Conservation (phyloP, 2,329 filamentous ascomycete genomes). For the Pyrenophora tritici-repentis region DNA sequence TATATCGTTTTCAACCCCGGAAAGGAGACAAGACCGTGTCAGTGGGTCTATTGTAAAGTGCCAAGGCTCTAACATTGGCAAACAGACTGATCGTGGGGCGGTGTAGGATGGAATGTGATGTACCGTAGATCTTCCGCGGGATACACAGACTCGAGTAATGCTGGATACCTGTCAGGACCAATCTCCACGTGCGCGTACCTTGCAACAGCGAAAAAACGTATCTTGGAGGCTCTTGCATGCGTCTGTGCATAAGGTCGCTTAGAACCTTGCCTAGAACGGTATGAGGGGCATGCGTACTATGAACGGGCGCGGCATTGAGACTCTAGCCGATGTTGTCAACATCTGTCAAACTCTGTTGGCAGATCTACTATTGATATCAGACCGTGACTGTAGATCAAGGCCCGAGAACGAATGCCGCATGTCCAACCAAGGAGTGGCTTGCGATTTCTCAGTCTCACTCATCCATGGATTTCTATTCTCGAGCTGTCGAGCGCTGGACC, state of each 20-base stretch:
- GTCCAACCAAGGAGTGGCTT: too few species aligned
- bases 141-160: neutral
- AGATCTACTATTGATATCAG: too few species aligned
- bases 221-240: neutral
- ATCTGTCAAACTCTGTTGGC: neutral
- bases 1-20: slow-evolving; percentile 2
- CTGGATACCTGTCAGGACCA: neutral
- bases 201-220: neutral
- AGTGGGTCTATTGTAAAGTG: slow-evolving; percentile 2
- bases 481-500: too few species aligned
- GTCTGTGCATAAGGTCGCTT: slow-evolving; percentile 5
- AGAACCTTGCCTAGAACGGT: slow-evolving; percentile 1
- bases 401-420: too few species aligned
- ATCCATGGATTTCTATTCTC: too few species aligned
- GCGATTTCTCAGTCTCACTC: too few species aligned
- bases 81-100: slow-evolving; percentile 2
- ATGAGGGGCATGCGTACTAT: neutral
- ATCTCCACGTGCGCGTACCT: neutral
- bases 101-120: slow-evolving; percentile 4
- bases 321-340: slow-evolving; percentile 3
- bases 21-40: slow-evolving; percentile 6
- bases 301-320: neutral
- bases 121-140: neutral
- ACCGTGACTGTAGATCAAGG: too few species aligned
- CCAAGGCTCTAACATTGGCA: slow-evolving; percentile 1